A percentile compares a stretch with the other conserved stretches of the same genome.
Conservation (phyloP, 345 rosid genomes). For the Cardiospermum halicacabum region DNA sequence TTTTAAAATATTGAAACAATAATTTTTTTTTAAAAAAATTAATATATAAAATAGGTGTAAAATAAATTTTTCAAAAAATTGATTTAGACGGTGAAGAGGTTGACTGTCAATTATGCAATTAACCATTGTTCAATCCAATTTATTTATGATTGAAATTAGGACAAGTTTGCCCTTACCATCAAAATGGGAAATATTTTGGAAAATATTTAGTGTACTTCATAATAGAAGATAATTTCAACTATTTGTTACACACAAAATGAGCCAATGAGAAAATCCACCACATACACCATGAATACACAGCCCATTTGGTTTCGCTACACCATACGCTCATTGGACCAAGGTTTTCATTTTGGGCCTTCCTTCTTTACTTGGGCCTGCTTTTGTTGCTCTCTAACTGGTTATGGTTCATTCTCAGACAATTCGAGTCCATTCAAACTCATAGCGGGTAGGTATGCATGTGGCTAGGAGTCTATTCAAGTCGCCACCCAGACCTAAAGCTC, state of each 20-base stretch:
- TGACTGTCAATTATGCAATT: too few species aligned
- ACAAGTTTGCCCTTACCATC: constrained; percentile 73
- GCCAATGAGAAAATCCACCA: constrained; percentile 73
- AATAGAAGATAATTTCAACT: constrained; percentile 68
- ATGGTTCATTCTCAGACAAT: constrained; percentile 81
- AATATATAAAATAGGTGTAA: too few species aligned
- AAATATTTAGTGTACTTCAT: constrained; percentile 63
- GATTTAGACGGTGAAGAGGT: too few species aligned
- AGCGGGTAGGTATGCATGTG: constrained; percentile 55
- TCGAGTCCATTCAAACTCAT: constrained; percentile 86
- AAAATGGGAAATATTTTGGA: constrained; percentile 51
- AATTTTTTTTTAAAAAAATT: too few species aligned
- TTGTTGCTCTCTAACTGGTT: constrained; percentile 85
- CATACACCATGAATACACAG: constrained; percentile 76
- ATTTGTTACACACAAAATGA: constrained; percentile 81
- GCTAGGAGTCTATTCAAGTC: too few species aligned
- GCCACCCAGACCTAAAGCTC: too few species aligned
- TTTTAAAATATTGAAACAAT: too few species aligned
- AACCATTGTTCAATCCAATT: too few species aligned
- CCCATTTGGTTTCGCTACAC: constrained; percentile 78
- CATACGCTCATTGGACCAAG: constrained; percentile 86
- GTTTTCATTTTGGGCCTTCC: constrained; percentile 74
- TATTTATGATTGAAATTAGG: constrained; percentile 58
- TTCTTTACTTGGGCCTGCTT: constrained; percentile 81
- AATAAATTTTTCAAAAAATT: too few species aligned